A percentile compares a stretch with the other conserved stretches of the same genome.
These are phyloP conservation scores for Lentinula sp. DNA, from an alignment of 768 basidiomycete species.

Conservation along the genomic window DNA sequence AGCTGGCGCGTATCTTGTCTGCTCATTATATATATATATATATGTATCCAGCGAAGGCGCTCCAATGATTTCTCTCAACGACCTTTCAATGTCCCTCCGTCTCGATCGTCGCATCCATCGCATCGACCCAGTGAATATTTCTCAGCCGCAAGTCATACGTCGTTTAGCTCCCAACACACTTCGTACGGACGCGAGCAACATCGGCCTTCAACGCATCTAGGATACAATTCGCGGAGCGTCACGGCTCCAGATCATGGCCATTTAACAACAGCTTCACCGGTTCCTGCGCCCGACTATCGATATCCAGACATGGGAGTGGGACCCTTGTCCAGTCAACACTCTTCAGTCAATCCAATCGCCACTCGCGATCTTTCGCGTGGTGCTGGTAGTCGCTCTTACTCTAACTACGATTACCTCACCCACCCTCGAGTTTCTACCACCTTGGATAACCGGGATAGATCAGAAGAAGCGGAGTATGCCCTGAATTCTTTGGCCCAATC, in stretches of 20 bases:
- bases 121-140: background rate
- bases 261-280: background rate
- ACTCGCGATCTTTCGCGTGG: background rate
- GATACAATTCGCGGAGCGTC: background rate
- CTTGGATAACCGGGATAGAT: constrained; percentile 9
- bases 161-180: background rate
- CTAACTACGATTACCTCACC: background rate
- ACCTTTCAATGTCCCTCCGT: background rate
- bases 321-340: background rate
- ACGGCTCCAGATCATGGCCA: background rate
- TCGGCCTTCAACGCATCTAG: background rate
- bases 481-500: too few relatives aligned
- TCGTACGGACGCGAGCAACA: background rate
- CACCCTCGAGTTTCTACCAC: constrained; percentile 18
- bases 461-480: constrained; percentile 21
- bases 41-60: background rate
- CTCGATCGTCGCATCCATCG: background rate
- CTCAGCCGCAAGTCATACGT: background rate
- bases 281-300: background rate
- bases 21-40: too few relatives aligned
- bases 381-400: background rate
- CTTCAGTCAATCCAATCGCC: background rate
- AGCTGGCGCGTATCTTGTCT: too few relatives aligned
- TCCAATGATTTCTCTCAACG: background rate
- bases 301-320: background rate